A percentile compares a stretch with the other conserved stretches of the same genome.
Evolutionary conservation across 2,329 filamentous ascomycete genomes (phyloP).

Genomic region (Colletotrichum trifolii): DNA sequence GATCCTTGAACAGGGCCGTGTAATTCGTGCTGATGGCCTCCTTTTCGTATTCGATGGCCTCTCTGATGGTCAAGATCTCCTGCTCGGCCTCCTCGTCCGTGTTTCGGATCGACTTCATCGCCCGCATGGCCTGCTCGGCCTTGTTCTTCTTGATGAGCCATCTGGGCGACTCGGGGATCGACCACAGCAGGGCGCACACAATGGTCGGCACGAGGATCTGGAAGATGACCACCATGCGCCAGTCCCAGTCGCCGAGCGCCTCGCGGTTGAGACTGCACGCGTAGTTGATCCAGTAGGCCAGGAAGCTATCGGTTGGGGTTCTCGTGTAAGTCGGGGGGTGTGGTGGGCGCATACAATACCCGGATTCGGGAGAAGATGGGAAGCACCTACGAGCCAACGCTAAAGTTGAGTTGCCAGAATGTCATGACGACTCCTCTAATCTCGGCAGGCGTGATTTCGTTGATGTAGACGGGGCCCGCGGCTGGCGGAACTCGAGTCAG

Average conservation of each 20-base stretch:
- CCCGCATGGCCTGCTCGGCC: slow-evolving; percentile 66
- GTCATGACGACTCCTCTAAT: slow-evolving; percentile 76
- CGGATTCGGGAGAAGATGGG: slow-evolving; percentile 39
- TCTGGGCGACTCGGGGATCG: slow-evolving; percentile 74
- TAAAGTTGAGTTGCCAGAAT: slow-evolving; percentile 77
- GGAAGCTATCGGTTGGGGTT: not conserved
- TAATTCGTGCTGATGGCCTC: slow-evolving; percentile 72
- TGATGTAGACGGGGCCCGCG: slow-evolving; percentile 77
- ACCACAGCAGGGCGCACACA: slow-evolving; percentile 70
- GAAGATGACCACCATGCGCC: slow-evolving; percentile 78
- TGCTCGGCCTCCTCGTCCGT: slow-evolving; percentile 74
- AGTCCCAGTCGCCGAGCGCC: slow-evolving; percentile 75
- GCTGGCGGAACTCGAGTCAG: slow-evolving; percentile 49
- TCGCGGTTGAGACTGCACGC: slow-evolving; percentile 66
- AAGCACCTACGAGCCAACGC: slow-evolving; percentile 72
- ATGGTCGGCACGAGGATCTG: slow-evolving; percentile 73
- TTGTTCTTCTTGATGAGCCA: slow-evolving; percentile 74
- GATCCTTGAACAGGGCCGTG: slow-evolving; percentile 75
- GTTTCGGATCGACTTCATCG: slow-evolving; percentile 70
- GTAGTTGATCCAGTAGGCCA: slow-evolving; percentile 65
- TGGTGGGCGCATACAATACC: no score
- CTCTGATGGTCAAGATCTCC: slow-evolving; percentile 71
- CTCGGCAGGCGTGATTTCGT: slow-evolving; percentile 71
- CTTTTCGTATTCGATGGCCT: slow-evolving; percentile 77
- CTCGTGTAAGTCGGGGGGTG: slow-evolving; percentile 45